Evolutionary conservation across 2,329 filamentous ascomycete genomes (phyloP), one percentile per base, ranked within the genome.

Genomic region (Periconia sp.): DNA sequence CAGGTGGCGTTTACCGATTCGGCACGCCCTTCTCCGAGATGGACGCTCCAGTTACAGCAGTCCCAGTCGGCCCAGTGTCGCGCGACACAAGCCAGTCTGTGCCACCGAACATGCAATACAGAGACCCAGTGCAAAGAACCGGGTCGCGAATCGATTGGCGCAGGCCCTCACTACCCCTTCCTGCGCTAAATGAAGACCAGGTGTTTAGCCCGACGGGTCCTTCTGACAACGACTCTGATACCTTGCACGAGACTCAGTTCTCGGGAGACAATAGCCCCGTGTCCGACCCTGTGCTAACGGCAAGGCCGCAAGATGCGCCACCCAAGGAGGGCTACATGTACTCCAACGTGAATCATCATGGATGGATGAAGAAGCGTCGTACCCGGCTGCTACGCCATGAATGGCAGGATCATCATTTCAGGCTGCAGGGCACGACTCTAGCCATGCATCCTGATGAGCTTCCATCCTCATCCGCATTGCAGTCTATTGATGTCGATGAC

Each of bases 301-400:
- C 59, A 28, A 63, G 56, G 34, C 57, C 69, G 11, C 60, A 39
- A 52, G 65, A 43, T 56, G 54, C 54, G 26, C 62, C 56, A 54
- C 49, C 78, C 36, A 68, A 64, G 54, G 61, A 61, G 39, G 65
- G 65, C 17, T 66, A 67, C 37, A 43, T 51, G 21, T 72, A 72
- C 52, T 59, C 65, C 17, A 82, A 83, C 43, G 72, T 87, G 50
- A 82, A 83, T 23, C 89, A 92, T 70, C 83, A 88, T 36, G 94
- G 94, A 1, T 91, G 86, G 71, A 95, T 99, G 84, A 92, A 90
- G 78, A 96, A 95, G 78, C 89, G 92, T 65, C 90, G 90, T 75
- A 95, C 87, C 23, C 85, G 85, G 63, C 85, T 96, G 77, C 82
- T 96, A 48, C 88, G 90, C 30, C 89, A 95, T 69, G 92, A 96